Conservation (phyloP, 257 asterid genomes). For the Sherardia arvensis region DNA sequence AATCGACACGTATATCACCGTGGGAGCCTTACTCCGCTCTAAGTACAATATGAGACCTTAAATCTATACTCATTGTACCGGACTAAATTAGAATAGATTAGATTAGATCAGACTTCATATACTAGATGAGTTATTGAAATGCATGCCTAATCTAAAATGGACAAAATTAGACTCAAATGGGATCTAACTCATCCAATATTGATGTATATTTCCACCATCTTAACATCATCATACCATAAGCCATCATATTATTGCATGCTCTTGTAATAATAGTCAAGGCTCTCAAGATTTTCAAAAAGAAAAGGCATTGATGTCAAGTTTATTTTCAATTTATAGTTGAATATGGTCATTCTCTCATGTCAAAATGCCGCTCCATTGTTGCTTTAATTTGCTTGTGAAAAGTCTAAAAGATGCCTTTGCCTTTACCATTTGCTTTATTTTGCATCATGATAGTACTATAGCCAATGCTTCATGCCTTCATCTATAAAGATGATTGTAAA, state of each 20-base stretch:
- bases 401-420: slow-evolving; percentile 10
- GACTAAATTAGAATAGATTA: no score
- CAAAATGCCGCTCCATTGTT: slow-evolving; percentile 3
- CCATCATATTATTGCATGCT: neutral
- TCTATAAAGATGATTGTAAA: neutral
- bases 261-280: neutral
- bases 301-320: neutral
- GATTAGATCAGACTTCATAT: no score
- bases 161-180: no score
- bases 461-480: no score
- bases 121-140: no score
- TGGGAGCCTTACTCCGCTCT: no score
- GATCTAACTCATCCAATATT: no score
- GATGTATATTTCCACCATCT: neutral
- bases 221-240: neutral
- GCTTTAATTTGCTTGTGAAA: neutral
- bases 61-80: no score
- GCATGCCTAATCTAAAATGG: no score
- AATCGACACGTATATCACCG: no score
- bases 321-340: no score
- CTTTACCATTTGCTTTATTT: slow-evolving; percentile 7
- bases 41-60: no score
- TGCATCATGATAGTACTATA: neutral
- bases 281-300: neutral
- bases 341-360: neutral